Base-by-base conservation (phyloP, 768 basidiomycete species). In the Hericium alpestre region DNA sequence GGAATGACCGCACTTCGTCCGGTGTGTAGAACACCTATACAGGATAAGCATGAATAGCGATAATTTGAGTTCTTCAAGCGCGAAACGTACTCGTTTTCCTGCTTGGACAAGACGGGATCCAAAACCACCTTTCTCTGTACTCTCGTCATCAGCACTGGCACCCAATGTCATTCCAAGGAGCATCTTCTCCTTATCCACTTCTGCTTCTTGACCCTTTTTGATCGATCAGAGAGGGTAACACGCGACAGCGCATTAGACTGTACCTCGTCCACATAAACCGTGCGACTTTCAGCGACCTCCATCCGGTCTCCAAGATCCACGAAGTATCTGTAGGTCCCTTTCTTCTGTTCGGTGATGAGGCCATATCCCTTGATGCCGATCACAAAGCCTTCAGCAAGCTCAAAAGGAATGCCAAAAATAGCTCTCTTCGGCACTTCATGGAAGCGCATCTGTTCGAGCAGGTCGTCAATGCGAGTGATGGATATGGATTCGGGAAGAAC, bases 341-440 rank as follows among this genome's bases (percentile, higher is more conserved):
- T 94, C 68, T 80, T 88, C 71, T 94, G 92, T 65, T 93, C 86
- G 1, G 90, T 90, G 15, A 98, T 79, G 47, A 95, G 71, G 9
- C 90, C 86, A 69, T 95, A 99, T 83, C 90, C 90, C 71, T 92
- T 93, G 51, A 92, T 74, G 10, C 90, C 87, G 59, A 93, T 87
- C 6, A 77, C 76, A 52, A 93, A 78, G 18, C 79, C 83, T 57
- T 85, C 75, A 0, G 82, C 91, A 25, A 98, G 74, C 56, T 84
- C 77, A 51, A 99, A 81, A 1, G 91, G 90, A 40, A 94, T 75
- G 60, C 77, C 89, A 69, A 91, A 97, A 16, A 82, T 72, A 0
- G 90, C 81, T 13, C 93, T 81, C 68, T 95, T 97, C 0, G 89
- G 83, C 2, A 83, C 80, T 69, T 93, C 90, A 59, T 80, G 85